Percentiles rank a stretch among this genome's conserved stretches.
These are phyloP conservation scores for Metarhizium anisopliae DNA, from an alignment of 2,329 filamentous ascomycete genomes.

Conservation along the genomic window DNA sequence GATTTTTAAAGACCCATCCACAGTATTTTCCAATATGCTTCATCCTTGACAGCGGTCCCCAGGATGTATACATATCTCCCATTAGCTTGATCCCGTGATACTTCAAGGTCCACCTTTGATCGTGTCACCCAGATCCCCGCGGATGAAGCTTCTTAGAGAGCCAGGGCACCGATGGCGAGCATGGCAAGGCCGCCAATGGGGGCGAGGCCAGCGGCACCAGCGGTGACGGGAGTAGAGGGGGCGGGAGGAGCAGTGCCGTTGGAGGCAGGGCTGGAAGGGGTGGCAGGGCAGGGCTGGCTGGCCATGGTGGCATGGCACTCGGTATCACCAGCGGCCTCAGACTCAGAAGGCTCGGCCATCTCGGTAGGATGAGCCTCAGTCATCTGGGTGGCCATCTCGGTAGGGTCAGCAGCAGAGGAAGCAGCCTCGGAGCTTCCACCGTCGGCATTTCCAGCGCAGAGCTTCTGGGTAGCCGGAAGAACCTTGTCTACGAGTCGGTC, in stretches of 20 bases:
- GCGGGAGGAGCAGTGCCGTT: conserved; percentile 11
- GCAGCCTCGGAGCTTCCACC: conserved; percentile 5
- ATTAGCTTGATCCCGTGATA: too few relatives aligned
- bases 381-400: not conserved
- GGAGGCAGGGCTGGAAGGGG: not conserved
- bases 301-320: conserved; percentile 7
- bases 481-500: conserved; percentile 26
- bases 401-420: conserved; percentile 2
- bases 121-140: not conserved
- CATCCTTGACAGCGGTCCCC: not conserved
- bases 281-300: not conserved
- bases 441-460: conserved; percentile 18
- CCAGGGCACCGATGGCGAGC: conserved; percentile 22
- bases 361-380: not conserved
- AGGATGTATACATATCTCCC: not conserved
- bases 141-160: conserved; percentile 22
- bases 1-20: conserved; percentile 5
- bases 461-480: conserved; percentile 26
- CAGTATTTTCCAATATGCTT: not conserved
- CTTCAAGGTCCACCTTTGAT: not conserved
- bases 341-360: conserved; percentile 6
- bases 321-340: conserved; percentile 5
- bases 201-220: conserved; percentile 21
- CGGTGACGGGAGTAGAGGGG: conserved; percentile 12
- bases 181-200: conserved; percentile 24